Evolutionary conservation across 2,329 filamentous ascomycete species (phyloP).

Genomic region (Verticillium klebahnii): DNA sequence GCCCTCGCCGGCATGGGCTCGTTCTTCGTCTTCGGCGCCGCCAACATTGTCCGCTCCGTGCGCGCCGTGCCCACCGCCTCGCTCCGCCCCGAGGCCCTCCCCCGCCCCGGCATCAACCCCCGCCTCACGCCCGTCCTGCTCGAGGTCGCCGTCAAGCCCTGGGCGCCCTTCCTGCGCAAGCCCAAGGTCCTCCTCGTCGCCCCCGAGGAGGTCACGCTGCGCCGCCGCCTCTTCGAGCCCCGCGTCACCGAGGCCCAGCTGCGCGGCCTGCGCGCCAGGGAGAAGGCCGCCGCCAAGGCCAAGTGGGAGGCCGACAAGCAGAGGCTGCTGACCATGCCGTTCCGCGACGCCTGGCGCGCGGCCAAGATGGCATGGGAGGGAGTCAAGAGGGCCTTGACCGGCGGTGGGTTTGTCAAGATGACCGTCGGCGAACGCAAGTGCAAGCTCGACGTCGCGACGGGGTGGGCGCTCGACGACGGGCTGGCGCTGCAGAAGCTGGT

Average conservation of each 20-base stretch:
- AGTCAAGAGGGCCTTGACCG: slow-evolving; percentile 46
- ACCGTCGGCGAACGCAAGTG: slow-evolving; percentile 41
- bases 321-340: slow-evolving; percentile 53
- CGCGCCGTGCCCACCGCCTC: slow-evolving; percentile 42
- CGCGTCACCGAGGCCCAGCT: slow-evolving; percentile 18
- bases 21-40: slow-evolving; percentile 53
- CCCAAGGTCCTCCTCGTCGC: slow-evolving; percentile 35
- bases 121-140: slow-evolving; percentile 33
- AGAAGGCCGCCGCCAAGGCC: slow-evolving; percentile 31
- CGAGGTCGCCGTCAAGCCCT: slow-evolving; percentile 47
- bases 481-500: slow-evolving; percentile 53
- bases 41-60: slow-evolving; percentile 53
- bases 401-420: slow-evolving; percentile 52
- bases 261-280: slow-evolving; percentile 23
- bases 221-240: slow-evolving; percentile 26
- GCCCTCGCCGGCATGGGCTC: slow-evolving; percentile 56
- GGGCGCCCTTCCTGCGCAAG: slow-evolving; percentile 39
- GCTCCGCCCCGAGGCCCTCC: slow-evolving; percentile 4
- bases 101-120: slow-evolving; percentile 7
- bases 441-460: slow-evolving; percentile 54
- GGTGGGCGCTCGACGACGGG: slow-evolving; percentile 56
- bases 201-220: slow-evolving; percentile 31
- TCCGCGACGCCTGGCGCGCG: slow-evolving; percentile 43
- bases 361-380: slow-evolving; percentile 36
- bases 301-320: slow-evolving; percentile 47